phyloP scores from a whole-genome alignment of 2,329 filamentous ascomycete genomes.

The Penicillium sp. region DNA sequence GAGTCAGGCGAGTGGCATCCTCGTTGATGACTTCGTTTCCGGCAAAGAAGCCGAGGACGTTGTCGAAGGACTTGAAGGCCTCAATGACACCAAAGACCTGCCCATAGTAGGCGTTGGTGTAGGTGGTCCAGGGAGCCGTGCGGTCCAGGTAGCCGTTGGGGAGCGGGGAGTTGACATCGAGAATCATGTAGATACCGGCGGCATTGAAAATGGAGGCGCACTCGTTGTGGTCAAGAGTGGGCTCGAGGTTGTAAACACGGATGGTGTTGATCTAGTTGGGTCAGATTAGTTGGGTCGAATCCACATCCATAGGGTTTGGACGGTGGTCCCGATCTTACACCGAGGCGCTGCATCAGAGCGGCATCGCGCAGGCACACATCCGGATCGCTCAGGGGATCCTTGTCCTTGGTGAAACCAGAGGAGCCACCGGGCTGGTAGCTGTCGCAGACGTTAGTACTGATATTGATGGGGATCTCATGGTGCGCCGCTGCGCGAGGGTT shows the following conservation, averaged over 20 bases:
- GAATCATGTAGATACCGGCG: constrained; percentile 67
- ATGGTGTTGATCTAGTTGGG: constrained; percentile 61
- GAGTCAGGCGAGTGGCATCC: constrained; percentile 56
- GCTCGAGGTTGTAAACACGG: constrained; percentile 66
- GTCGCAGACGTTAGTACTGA: constrained; percentile 20
- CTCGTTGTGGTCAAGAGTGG: constrained; percentile 61
- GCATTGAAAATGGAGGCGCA: constrained; percentile 68
- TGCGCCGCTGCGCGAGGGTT: neutral
- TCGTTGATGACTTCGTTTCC: constrained; percentile 72
- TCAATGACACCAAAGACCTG: constrained; percentile 67
- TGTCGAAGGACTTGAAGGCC: constrained; percentile 68
- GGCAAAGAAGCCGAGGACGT: constrained; percentile 68
- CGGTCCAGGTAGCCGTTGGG: constrained; percentile 61
- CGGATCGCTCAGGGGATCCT: constrained; percentile 62
- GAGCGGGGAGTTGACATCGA: constrained; percentile 67
- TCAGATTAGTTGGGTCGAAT: neutral
- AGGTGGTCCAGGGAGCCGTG: constrained; percentile 57
- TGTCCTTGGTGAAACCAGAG: constrained; percentile 57
- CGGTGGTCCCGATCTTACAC: constrained; percentile 45
- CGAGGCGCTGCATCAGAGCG: constrained; percentile 64
- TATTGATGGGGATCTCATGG: neutral
- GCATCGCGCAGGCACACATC: constrained; percentile 65
- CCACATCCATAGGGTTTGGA: too few relatives aligned
- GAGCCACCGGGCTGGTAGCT: constrained; percentile 67
- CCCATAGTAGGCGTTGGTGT: constrained; percentile 59